Percentiles rank a stretch among this genome's conserved stretches.
Conservation (phyloP, 352 stramenopile species). For the Pythium aquatile region DNA sequence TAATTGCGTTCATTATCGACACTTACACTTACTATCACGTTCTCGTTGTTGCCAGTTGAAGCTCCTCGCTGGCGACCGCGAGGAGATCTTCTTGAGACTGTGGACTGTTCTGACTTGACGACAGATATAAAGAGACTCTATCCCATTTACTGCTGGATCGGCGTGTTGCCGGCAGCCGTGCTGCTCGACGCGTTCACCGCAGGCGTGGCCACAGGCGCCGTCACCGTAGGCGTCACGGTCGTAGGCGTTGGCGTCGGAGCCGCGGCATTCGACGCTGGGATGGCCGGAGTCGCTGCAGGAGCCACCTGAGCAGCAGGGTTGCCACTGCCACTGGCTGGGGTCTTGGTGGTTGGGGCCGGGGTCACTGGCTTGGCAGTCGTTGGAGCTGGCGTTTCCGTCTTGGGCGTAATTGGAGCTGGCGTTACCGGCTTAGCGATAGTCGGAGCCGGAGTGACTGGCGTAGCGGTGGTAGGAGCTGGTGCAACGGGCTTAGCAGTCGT, state of each 20-base stretch:
- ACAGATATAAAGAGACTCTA: conserved; percentile 1
- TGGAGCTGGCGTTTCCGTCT: too few species aligned
- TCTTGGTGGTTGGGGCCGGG: conserved; percentile 5
- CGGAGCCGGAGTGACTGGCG: not conserved
- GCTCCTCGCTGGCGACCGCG: not conserved
- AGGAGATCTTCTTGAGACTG: not conserved
- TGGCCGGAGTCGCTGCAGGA: not conserved
- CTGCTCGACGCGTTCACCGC: conserved; percentile 1
- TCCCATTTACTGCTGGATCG: conserved; percentile 5
- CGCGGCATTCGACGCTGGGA: not conserved
- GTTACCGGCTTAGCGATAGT: conserved; percentile 3
- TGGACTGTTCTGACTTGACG: not conserved
- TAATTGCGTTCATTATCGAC: conserved; percentile 7
- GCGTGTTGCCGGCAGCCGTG: not conserved
- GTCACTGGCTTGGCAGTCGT: too few species aligned
- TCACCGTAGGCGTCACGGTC: not conserved
- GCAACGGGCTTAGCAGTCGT: not conserved
- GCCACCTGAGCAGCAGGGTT: conserved; percentile 8
- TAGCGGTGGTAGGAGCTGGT: not conserved
- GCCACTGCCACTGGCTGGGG: not conserved
- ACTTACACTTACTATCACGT: conserved; percentile 2
- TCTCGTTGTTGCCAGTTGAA: not conserved
- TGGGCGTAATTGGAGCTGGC: not conserved
- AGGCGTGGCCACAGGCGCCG: not conserved
- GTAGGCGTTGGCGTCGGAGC: conserved; percentile 2